Evolutionary conservation across 306 rosid genomes (phyloP).

Genomic region (Gastrolobium bilobum): DNA sequence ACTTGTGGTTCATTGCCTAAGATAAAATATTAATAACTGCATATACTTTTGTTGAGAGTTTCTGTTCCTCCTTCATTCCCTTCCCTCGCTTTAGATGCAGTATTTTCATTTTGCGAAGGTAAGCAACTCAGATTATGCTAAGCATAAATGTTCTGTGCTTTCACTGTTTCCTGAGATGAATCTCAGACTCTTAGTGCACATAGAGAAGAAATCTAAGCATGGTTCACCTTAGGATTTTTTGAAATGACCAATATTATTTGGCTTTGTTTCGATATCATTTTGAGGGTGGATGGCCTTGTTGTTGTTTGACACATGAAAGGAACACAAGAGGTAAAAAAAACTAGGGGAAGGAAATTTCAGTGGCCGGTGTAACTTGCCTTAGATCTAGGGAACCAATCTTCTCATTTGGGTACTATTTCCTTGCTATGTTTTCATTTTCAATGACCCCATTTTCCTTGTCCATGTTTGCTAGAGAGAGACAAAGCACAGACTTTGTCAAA

Average conservation of each 20-base stretch:
- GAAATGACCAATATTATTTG: constrained; percentile 48
- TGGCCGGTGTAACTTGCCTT: constrained; percentile 60
- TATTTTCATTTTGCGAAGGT: constrained; percentile 50
- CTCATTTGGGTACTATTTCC: constrained; percentile 34
- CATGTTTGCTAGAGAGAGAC: constrained; percentile 38
- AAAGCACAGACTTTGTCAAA: constrained; percentile 34
- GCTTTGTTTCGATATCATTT: constrained; percentile 39
- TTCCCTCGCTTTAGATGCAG: constrained; percentile 35
- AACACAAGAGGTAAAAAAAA: constrained; percentile 44
- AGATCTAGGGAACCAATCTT: constrained; percentile 61
- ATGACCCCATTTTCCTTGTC: constrained; percentile 48
- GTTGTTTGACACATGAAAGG: constrained; percentile 56
- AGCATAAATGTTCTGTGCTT: background rate
- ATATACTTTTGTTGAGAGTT: constrained; percentile 49
- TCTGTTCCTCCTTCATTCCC: constrained; percentile 50
- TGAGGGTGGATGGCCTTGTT: constrained; percentile 39
- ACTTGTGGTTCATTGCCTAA: constrained; percentile 4
- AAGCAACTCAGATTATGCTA: constrained; percentile 46
- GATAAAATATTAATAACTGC: constrained; percentile 26
- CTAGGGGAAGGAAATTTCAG: constrained; percentile 41
- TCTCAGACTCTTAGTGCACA: background rate
- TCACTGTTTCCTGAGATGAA: constrained; percentile 27
- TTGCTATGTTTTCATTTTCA: constrained; percentile 36
- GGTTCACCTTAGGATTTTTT: constrained; percentile 14
- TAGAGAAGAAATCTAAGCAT: constrained; percentile 23